Evolutionary conservation across 768 basidiomycete genomes (phyloP).

Genomic region (Boletales sp.): DNA sequence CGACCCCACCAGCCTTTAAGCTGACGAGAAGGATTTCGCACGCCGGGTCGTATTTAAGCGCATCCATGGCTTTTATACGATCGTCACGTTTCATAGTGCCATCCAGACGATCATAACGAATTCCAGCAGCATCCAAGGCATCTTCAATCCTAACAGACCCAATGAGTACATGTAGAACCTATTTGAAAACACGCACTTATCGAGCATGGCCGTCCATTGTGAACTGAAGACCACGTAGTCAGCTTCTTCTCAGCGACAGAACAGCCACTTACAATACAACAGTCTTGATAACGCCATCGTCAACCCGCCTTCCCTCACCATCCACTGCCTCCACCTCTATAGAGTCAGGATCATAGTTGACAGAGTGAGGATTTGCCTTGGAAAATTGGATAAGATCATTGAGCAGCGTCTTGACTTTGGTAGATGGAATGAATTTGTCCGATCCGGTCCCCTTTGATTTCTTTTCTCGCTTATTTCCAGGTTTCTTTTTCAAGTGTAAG

Average conservation of each 20-base stretch:
- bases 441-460: constrained; percentile 48
- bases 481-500: constrained; percentile 54
- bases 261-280: constrained; percentile 82
- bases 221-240: constrained; percentile 48
- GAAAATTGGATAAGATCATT: constrained; percentile 80
- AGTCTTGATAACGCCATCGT: constrained; percentile 78
- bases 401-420: constrained; percentile 84
- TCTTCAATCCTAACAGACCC: constrained; percentile 70
- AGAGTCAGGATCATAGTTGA: constrained; percentile 76
- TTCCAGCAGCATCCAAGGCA: constrained; percentile 75
- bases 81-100: constrained; percentile 98
- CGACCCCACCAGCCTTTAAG: constrained; percentile 95
- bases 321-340: constrained; percentile 79
- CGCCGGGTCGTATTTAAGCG: constrained; percentile 81
- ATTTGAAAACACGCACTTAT: constrained; percentile 52
- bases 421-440: constrained; percentile 71
- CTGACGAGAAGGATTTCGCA: constrained; percentile 96
- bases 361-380: constrained; percentile 77
- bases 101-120: constrained; percentile 89
- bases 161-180: constrained; percentile 1
- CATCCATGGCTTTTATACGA: constrained; percentile 87
- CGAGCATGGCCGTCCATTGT: constrained; percentile 93
- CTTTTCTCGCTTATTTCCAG: constrained; percentile 58
- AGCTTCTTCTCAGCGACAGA: constrained; percentile 14
- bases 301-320: constrained; percentile 62